Evolutionary conservation across 2,329 filamentous ascomycete species (phyloP).

Genomic region (Tympanopsis confertula): DNA sequence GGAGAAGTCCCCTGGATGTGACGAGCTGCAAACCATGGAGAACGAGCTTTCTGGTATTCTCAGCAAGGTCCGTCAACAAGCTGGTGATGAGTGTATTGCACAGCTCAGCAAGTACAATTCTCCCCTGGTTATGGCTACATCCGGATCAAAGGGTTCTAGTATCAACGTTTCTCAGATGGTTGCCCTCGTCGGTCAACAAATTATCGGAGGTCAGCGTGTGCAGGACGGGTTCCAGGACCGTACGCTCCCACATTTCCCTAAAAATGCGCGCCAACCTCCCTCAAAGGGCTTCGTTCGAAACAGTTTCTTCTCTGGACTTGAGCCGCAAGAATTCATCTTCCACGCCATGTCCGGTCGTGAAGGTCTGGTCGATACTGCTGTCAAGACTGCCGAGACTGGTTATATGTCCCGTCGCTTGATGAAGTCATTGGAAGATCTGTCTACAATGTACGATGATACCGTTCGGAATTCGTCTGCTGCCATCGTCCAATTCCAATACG

Average conservation of each 20-base stretch:
- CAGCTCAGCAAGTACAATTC: slow-evolving; percentile 86
- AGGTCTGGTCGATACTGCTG: slow-evolving; percentile 94
- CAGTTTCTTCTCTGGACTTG: slow-evolving; percentile 88
- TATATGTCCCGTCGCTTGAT: slow-evolving; percentile 98
- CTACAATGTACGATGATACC: slow-evolving; percentile 85
- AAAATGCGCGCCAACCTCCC: slow-evolving; percentile 80
- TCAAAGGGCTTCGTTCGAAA: slow-evolving; percentile 95
- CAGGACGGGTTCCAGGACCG: slow-evolving; percentile 93
- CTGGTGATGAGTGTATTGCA: slow-evolving; percentile 80
- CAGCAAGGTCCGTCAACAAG: slow-evolving; percentile 80
- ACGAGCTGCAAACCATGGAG: slow-evolving; percentile 84
- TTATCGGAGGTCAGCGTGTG: slow-evolving; percentile 88
- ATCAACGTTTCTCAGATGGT: slow-evolving; percentile 99
- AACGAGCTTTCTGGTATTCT: slow-evolving; percentile 83
- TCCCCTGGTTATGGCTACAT: slow-evolving; percentile 91
- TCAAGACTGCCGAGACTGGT: slow-evolving; percentile 96
- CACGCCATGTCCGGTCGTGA: slow-evolving; percentile 98
- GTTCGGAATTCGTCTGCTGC: slow-evolving; percentile 80
- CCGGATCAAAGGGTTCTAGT: slow-evolving; percentile 88
- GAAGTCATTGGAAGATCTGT: slow-evolving; percentile 94
- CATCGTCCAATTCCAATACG: slow-evolving; percentile 94
- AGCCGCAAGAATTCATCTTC: slow-evolving; percentile 89
- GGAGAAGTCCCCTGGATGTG: slow-evolving; percentile 76
- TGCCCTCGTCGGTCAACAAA: slow-evolving; percentile 91
- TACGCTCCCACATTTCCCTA: slow-evolving; percentile 87